phyloP scores from a whole-genome alignment of 139 green algal species.

The Micractinium conductrix region DNA sequence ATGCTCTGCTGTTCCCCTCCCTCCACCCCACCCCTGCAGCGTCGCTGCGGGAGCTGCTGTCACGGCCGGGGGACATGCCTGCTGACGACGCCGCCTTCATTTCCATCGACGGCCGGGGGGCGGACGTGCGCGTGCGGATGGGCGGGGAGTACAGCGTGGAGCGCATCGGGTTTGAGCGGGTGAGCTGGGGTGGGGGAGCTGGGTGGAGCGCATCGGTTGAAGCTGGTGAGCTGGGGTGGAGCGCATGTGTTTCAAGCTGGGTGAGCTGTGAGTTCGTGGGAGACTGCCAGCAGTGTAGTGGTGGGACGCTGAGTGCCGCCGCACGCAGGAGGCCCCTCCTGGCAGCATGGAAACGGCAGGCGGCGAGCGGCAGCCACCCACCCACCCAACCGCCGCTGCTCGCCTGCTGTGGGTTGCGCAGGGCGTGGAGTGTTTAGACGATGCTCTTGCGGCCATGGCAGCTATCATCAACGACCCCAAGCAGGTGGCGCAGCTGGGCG shows the following conservation, averaged over 20 bases:
- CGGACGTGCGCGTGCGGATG: slow-evolving; percentile 86
- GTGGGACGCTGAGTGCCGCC: not conserved
- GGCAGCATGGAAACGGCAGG: not conserved
- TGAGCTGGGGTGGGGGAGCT: not conserved
- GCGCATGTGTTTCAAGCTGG: not conserved
- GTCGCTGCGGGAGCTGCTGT: slow-evolving; percentile 65
- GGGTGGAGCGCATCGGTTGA: not conserved
- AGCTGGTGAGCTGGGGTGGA: not conserved
- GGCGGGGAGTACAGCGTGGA: slow-evolving; percentile 84
- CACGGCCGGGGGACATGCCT: not conserved
- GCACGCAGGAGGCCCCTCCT: not conserved
- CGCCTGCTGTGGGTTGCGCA: not conserved
- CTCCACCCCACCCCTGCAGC: slow-evolving; percentile 20
- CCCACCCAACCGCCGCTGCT: not conserved
- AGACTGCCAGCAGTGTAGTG: not conserved
- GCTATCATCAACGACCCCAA: not conserved
- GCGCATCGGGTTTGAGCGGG: slow-evolving; percentile 73
- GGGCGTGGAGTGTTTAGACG: slow-evolving; percentile 61
- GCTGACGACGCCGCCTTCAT: slow-evolving; percentile 79
- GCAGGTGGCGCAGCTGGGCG: slow-evolving; percentile 42
- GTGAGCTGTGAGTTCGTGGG: not conserved
- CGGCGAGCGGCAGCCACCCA: not conserved
- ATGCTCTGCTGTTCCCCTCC: not conserved
- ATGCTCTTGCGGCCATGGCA: slow-evolving; percentile 56
- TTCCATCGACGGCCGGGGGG: slow-evolving; percentile 88